Percentiles rank a stretch among this genome's conserved stretches.
These are phyloP conservation scores for Erythrobasidium yunnanense DNA, from an alignment of 768 basidiomycete genomes.

Conservation along the genomic window DNA sequence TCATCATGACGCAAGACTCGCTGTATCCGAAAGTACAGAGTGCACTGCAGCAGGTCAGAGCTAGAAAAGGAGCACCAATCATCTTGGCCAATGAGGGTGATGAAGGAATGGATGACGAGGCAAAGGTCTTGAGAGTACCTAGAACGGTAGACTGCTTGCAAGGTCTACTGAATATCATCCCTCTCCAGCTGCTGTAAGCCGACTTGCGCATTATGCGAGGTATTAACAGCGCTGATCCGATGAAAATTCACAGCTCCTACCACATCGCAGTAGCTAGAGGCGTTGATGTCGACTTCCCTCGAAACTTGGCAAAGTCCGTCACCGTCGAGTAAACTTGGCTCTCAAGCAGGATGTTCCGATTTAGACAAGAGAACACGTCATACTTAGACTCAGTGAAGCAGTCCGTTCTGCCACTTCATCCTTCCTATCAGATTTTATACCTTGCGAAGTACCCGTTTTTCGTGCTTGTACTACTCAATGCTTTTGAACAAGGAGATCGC, in stretches of 20 bases:
- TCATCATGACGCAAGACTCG: slow-evolving; percentile 98
- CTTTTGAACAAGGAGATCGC: no score
- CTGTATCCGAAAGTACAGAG: slow-evolving; percentile 96
- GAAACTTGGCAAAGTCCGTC: slow-evolving; percentile 53
- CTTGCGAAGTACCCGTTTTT: no score
- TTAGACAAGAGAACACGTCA: no score
- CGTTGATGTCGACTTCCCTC: slow-evolving; percentile 95
- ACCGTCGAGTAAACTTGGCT: slow-evolving; percentile 18
- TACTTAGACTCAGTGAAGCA: no score
- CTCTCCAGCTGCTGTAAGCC: slow-evolving; percentile 66
- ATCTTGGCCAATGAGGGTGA: slow-evolving; percentile 93
- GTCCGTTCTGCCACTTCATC: no score
- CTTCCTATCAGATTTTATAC: no score
- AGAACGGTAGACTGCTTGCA: slow-evolving; percentile 88
- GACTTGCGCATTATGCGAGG: background rate
- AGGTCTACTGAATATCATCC: slow-evolving; percentile 90
- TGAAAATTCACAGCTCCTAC: slow-evolving; percentile 52
- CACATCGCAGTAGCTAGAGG: slow-evolving; percentile 92
- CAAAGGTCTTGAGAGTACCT: slow-evolving; percentile 84
- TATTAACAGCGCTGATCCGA: background rate
- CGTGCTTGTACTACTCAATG: no score
- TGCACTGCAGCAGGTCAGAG: slow-evolving; percentile 91
- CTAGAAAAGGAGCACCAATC: slow-evolving; percentile 88
- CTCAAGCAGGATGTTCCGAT: no score
- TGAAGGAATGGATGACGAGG: slow-evolving; percentile 54